These are phyloP conservation scores for Pseudogymnoascus sp. DNA, from an alignment of 2,329 filamentous ascomycete genomes.

Conservation along the genomic window DNA sequence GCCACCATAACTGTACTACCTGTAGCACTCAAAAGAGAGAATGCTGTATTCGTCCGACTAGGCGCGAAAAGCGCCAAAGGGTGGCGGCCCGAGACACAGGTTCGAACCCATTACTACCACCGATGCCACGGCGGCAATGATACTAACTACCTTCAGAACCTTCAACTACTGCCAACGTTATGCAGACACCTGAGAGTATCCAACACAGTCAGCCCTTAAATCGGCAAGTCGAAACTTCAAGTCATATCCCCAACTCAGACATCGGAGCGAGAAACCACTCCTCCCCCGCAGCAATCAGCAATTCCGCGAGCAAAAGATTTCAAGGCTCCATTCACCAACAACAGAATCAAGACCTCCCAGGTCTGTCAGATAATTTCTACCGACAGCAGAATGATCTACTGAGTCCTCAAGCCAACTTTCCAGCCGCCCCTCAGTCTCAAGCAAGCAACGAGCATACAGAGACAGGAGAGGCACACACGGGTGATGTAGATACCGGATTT, in stretches of 20 bases:
- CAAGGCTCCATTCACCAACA: background rate
- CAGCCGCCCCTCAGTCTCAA: background rate
- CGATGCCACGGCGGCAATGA: background rate
- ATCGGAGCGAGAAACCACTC: background rate
- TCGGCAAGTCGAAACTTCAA: background rate
- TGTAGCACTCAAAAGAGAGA: slow-evolving; percentile 25
- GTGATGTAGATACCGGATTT: slow-evolving; percentile 1
- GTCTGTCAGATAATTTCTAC: background rate
- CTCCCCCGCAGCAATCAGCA: background rate
- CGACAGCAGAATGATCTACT: background rate
- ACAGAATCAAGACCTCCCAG: background rate
- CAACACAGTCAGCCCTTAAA: background rate
- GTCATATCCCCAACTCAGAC: background rate
- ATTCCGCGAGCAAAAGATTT: background rate
- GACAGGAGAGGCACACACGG: background rate
- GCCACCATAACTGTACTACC: slow-evolving; percentile 11
- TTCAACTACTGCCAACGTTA: background rate
- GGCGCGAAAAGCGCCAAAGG: background rate
- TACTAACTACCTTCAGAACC: background rate
- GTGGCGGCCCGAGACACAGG: background rate
- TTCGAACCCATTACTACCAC: background rate
- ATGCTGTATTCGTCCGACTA: slow-evolving; percentile 10
- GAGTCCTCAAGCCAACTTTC: background rate
- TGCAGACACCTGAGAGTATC: background rate
- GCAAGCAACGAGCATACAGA: slow-evolving; percentile 1